Evolutionary conservation across 2,329 filamentous ascomycete species (phyloP).

Genomic region (Curvularia eragrostidis): DNA sequence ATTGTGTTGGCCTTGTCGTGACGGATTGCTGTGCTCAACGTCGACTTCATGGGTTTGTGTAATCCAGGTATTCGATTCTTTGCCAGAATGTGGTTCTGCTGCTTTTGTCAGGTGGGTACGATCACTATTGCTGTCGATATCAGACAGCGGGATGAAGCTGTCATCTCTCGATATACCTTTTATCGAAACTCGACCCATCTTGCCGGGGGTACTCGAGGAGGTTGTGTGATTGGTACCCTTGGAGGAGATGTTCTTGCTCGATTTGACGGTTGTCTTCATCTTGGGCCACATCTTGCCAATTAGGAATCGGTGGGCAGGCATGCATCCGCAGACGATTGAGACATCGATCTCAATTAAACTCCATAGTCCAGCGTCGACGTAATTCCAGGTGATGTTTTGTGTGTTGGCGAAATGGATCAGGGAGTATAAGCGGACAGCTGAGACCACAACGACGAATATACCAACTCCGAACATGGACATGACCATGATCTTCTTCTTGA

Average conservation of each 20-base stretch:
- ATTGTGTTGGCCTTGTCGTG: conserved; percentile 1
- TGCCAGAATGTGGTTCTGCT: neutral
- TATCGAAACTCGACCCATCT: conserved; percentile 16
- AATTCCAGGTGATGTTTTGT: conserved; percentile 50
- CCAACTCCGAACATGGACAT: conserved; percentile 50
- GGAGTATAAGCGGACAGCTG: conserved; percentile 50
- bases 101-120: conserved; percentile 7
- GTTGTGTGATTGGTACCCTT: conserved; percentile 11
- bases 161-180: conserved; percentile 29
- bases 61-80: conserved; percentile 15
- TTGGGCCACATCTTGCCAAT: conserved; percentile 25
- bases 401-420: conserved; percentile 53
- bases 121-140: conserved; percentile 24
- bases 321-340: conserved; percentile 51
- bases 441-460: conserved; percentile 52
- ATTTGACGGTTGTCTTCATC: conserved; percentile 20
- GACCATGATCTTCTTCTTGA: conserved; percentile 45
- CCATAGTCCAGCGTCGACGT: conserved; percentile 51
- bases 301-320: conserved; percentile 42
- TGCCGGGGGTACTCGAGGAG: conserved; percentile 2
- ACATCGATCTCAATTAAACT: conserved; percentile 47
- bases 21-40: conserved; percentile 3
- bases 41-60: conserved; percentile 13
- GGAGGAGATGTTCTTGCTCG: conserved; percentile 9
- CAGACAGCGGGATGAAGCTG: conserved; percentile 30